phyloP scores from a whole-genome alignment of 2,329 filamentous ascomycete genomes.

The Westerdykella ornata region DNA sequence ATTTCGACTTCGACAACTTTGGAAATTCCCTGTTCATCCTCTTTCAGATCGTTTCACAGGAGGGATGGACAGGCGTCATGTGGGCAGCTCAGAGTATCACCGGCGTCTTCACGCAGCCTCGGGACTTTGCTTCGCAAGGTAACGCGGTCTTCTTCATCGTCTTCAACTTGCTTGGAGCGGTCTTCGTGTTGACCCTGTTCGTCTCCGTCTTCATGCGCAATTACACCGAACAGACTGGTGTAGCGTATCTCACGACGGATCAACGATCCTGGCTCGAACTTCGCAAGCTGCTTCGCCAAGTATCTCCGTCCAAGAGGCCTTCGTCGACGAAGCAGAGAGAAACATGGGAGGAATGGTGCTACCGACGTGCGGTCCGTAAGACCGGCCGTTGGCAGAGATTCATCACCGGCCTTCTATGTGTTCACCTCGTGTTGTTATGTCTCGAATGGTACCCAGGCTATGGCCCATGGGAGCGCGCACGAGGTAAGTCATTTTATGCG shows the following conservation, averaged over 20 bases:
- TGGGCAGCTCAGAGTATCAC: conserved; percentile 77
- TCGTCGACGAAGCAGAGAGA: conserved; percentile 65
- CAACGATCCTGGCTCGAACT: conserved; percentile 96
- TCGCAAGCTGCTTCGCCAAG: conserved; percentile 82
- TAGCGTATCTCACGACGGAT: conserved; percentile 90
- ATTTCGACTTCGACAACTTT: conserved; percentile 91
- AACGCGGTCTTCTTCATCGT: conserved; percentile 93
- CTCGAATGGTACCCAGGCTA: conserved; percentile 79
- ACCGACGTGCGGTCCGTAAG: conserved; percentile 88
- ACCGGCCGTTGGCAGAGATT: conserved; percentile 83
- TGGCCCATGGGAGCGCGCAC: conserved; percentile 59
- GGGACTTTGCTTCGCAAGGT: conserved; percentile 61
- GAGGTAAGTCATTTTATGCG: conserved; percentile 42
- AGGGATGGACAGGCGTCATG: conserved; percentile 95
- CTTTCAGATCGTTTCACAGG: conserved; percentile 97
- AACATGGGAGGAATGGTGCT: conserved; percentile 87
- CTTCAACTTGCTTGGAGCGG: conserved; percentile 92
- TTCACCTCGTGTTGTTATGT: conserved; percentile 77
- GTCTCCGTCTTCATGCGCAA: conserved; percentile 99
- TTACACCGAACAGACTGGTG: conserved; percentile 96
- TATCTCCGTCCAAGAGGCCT: conserved; percentile 89
- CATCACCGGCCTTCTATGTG: conserved; percentile 70
- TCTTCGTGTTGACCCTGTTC: conserved; percentile 94
- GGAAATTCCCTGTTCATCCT: conserved; percentile 90
- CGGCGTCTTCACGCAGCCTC: conserved; percentile 66